Evolutionary conservation across 73 alveolate species (phyloP), one percentile per base, ranked within the genome.

Genomic region (Paramecium bursaria): DNA sequence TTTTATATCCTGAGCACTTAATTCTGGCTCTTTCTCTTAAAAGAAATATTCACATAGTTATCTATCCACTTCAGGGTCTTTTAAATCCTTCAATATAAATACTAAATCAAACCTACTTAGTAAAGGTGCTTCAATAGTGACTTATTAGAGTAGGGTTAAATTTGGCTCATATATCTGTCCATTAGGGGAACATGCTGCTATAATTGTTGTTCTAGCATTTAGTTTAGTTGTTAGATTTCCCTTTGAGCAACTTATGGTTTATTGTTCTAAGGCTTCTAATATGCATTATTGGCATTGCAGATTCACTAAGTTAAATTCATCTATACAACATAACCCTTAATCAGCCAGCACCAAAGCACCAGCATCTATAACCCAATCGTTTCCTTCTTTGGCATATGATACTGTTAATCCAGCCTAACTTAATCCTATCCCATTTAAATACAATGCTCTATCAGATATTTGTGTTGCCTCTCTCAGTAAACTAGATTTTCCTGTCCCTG

Each of bases 251-350:
- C 95, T 88, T 4, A 93, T 88, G 0, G 91, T 89, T 86, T 93
- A 86, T 75, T 91, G 53, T 47, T 93, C 98, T 93, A 93, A 91
- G n/a, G 95, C 95, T 79, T 93, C 98, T 73, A 91, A 92, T 11
- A 93, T 85, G 31, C 92, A 85, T 15, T 86, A 87, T 87, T 91
- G 73, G 46, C 75, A 94, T 27, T 91, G 93, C 15, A 60, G 33
- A 30, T 85, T 85, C 4, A 93, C 50, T 4, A 90, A 50, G 13
- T 92, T 91, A 52, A 96, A 89, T 74, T 96, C 99, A 74, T 96
- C 99, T 22, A 94, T 92, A 22, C 96, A 93, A 90, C 99, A 96
- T 5, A 96, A 85, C n/a, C 96, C 97, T 50, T 90, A 77, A 87
- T 94, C 98, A 31, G 96, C 94, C 25, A 91, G 73, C 1, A 87